Percentiles rank a stretch among this genome's conserved stretches.
These are phyloP conservation scores for Nicotiana noctiflora DNA, from an alignment of 257 asterid species.

Conservation along the genomic window DNA sequence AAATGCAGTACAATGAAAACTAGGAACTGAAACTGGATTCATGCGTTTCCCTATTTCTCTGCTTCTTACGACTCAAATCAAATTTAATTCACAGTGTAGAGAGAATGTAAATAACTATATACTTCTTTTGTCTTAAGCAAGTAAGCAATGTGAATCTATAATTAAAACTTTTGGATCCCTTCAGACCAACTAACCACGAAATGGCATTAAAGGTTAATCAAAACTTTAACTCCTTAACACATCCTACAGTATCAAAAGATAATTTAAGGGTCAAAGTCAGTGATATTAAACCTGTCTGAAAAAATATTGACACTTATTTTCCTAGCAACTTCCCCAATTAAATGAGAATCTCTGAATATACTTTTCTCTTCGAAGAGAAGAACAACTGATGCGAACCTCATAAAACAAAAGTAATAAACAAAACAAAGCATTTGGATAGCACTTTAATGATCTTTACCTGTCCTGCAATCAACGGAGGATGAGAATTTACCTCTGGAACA, in stretches of 20 bases:
- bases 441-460: not conserved
- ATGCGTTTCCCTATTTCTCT: not conserved
- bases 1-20: not conserved
- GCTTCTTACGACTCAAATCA: not conserved
- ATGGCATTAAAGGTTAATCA: not conserved
- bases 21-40: not conserved
- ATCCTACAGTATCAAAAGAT: not conserved
- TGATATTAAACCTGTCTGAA: not conserved
- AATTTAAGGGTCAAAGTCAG: not conserved
- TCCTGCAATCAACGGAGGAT: not conserved
- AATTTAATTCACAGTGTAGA: not conserved
- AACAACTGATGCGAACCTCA: not conserved
- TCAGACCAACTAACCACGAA: not conserved
- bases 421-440: not conserved
- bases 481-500: conserved; percentile 67
- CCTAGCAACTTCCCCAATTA: not conserved
- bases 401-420: not conserved
- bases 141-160: not conserved
- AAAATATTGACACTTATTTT: not conserved
- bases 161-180: not conserved
- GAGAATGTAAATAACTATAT: not conserved
- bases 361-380: not conserved
- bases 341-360: not conserved
- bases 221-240: too few relatives aligned
- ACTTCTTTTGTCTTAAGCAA: not conserved